Conservation (phyloP, 2,329 filamentous ascomycete genomes). For the Neurospora sp. region DNA sequence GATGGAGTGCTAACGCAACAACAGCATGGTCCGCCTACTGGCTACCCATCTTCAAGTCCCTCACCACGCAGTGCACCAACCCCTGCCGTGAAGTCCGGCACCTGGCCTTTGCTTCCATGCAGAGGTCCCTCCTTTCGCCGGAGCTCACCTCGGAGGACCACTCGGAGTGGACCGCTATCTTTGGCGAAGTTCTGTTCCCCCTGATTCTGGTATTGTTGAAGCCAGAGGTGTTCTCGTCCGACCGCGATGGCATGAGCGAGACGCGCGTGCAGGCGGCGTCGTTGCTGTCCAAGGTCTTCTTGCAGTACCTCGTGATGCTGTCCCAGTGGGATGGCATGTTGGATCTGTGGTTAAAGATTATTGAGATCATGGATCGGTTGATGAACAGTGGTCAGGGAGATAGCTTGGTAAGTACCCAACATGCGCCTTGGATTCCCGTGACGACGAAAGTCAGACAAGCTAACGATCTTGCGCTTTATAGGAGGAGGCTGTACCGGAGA, state of each 20-base stretch:
- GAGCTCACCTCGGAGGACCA: conserved; percentile 77
- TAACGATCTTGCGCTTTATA: conserved; percentile 26
- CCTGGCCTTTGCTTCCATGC: conserved; percentile 75
- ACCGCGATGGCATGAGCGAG: conserved; percentile 89
- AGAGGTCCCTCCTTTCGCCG: conserved; percentile 75
- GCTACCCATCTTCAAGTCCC: conserved; percentile 84
- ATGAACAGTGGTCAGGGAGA: conserved; percentile 94
- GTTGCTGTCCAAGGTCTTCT: conserved; percentile 86
- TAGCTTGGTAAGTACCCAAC: conserved; percentile 58
- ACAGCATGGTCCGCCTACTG: conserved; percentile 97
- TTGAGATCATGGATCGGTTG: conserved; percentile 89
- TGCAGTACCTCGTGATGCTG: conserved; percentile 82
- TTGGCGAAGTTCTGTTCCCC: conserved; percentile 87
- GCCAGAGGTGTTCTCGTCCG: conserved; percentile 86
- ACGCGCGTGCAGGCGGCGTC: conserved; percentile 87
- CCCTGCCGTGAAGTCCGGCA: conserved; percentile 88
- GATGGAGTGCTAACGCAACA: neutral
- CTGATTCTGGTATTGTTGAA: conserved; percentile 80
- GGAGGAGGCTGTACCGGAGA: conserved; percentile 93
- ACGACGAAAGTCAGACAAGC: conserved; percentile 3
- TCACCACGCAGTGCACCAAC: conserved; percentile 87
- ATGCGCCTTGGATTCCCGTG: neutral
- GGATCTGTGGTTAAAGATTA: conserved; percentile 83
- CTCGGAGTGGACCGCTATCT: conserved; percentile 90
- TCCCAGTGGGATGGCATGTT: conserved; percentile 83